Percentiles rank a stretch among this genome's conserved stretches.
Evolutionary conservation across 139 green algal species (phyloP).

Genomic region (Coccomyxa sp.): DNA sequence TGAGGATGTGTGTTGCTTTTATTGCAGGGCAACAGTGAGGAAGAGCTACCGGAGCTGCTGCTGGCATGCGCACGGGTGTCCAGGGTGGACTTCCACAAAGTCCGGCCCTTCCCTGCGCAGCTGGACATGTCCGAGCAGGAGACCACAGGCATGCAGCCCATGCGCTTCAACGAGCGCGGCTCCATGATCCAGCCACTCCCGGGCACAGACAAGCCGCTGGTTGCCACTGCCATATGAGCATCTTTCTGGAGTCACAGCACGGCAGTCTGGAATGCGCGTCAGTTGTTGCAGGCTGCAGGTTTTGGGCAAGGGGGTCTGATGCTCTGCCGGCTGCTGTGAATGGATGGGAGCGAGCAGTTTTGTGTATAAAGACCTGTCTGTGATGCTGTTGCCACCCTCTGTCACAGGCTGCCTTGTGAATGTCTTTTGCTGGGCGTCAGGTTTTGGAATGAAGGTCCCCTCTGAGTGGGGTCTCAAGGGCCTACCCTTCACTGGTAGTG

Average conservation of each 20-base stretch:
- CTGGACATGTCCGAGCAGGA: background rate
- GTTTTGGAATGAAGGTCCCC: no score
- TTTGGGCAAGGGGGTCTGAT: no score
- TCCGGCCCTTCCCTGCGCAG: conserved; percentile 21
- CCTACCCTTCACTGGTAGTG: no score
- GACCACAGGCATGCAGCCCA: background rate
- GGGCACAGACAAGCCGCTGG: background rate
- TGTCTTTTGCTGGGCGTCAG: no score
- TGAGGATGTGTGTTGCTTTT: background rate
- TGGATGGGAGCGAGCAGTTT: no score
- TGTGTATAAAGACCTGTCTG: no score
- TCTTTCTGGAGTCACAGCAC: background rate
- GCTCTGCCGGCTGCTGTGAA: no score
- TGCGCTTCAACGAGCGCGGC: background rate
- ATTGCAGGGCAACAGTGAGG: conserved; percentile 55
- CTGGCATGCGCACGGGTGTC: conserved; percentile 51
- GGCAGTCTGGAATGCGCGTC: background rate
- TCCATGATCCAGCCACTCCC: background rate
- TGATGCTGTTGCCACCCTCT: no score
- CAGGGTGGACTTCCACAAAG: conserved; percentile 34
- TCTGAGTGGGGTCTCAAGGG: no score
- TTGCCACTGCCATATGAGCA: background rate
- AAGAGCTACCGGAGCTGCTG: conserved; percentile 84
- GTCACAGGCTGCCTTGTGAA: no score
- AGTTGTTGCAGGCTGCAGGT: no score